Base-by-base conservation (phyloP, 1,284 basidiomycete species). In the Pulveroboletus sp. region DNA sequence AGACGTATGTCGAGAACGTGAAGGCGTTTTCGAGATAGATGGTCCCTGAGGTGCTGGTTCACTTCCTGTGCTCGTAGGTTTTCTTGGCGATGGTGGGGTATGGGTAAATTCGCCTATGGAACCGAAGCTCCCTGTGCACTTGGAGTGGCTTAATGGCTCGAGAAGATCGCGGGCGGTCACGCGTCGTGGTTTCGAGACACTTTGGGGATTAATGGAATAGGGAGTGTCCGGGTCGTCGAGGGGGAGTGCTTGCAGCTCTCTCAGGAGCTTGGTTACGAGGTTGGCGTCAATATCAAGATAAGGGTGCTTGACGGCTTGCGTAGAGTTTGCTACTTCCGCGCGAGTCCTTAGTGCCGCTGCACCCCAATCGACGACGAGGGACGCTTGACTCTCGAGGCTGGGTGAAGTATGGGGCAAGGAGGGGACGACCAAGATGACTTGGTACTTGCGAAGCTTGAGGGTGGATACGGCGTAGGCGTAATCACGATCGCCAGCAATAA, bases 311-410 rank as follows among this genome's bases (percentile, higher is more conserved):
- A 74, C 39, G 0, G 38, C 29, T 14, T 60, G 69, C 0, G 57
- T 22, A 10, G 60, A 20, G 40, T 40, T 54, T 2, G 5, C 18
- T n/a, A 60, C 4, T 25, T 71, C 70, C 29, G 65, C 47, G 14
- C 67, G 59, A 35, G 66, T 56, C 25, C 68, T 74, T n/a, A 82
- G 64, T 31, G 80, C 65, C 38, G 77, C 77, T 10, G 54, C 60
- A 51, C 73, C 71, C 85, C 85, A 87, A 63, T 85, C 80, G 17
- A 84, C 65, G 50, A 79, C 75, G 4, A 74, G 63, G 0, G 84
- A 81, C 0, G 86, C 84, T 58, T 86, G 84, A 26, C 72, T 74
- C 58, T 75, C 80, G 49, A 87, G 75, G 59, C 77, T 83, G n/a
- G 68, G 58, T 48, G 80, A 76, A 11, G 73, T 69, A 28, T 68